These are phyloP conservation scores for Cyberlindnera americana DNA, from an alignment of 805 yeast species.

Conservation along the genomic window DNA sequence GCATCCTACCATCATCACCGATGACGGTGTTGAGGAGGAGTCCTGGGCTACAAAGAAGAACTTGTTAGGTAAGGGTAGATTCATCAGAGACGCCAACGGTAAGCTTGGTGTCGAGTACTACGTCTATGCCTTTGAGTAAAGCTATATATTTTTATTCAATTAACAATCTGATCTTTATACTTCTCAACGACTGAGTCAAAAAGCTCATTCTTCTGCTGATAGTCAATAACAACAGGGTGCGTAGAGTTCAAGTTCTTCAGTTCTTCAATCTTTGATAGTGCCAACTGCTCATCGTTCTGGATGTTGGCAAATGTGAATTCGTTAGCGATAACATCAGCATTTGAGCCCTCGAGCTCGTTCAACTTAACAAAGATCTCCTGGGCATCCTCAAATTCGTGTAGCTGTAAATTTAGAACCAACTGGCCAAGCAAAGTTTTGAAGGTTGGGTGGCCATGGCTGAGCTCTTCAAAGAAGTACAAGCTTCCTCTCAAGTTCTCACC, in stretches of 20 bases:
- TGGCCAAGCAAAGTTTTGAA: slow-evolving; percentile 55
- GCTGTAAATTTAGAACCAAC: slow-evolving; percentile 71
- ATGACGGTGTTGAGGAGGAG: slow-evolving; percentile 39
- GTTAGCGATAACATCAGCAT: slow-evolving; percentile 55
- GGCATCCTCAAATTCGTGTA: slow-evolving; percentile 81
- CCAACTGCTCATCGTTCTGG: slow-evolving; percentile 38
- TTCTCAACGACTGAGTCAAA: slow-evolving; percentile 70
- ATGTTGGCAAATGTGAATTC: slow-evolving; percentile 60
- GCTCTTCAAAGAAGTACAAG: slow-evolving; percentile 76
- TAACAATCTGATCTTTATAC: slow-evolving; percentile 34
- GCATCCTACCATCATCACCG: slow-evolving; percentile 44
- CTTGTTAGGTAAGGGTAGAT: slow-evolving; percentile 58
- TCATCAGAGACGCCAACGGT: slow-evolving; percentile 45
- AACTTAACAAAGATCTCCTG: slow-evolving; percentile 49
- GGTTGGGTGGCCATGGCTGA: slow-evolving; percentile 53
- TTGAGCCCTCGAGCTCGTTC: slow-evolving; percentile 37
- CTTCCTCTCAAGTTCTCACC: slow-evolving; percentile 39
- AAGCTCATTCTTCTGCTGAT: slow-evolving; percentile 53
- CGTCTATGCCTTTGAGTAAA: slow-evolving; percentile 31
- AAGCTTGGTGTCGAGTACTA: slow-evolving; percentile 52
- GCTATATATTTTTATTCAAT: slow-evolving; percentile 1
- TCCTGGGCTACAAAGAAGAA: slow-evolving; percentile 49
- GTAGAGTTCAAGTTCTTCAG: slow-evolving; percentile 46
- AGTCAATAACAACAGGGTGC: slow-evolving; percentile 56
- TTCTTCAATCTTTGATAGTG: slow-evolving; percentile 41